These are phyloP conservation scores for Aureobasidium sp. DNA, from an alignment of 2,329 filamentous ascomycete species.

Conservation along the genomic window DNA sequence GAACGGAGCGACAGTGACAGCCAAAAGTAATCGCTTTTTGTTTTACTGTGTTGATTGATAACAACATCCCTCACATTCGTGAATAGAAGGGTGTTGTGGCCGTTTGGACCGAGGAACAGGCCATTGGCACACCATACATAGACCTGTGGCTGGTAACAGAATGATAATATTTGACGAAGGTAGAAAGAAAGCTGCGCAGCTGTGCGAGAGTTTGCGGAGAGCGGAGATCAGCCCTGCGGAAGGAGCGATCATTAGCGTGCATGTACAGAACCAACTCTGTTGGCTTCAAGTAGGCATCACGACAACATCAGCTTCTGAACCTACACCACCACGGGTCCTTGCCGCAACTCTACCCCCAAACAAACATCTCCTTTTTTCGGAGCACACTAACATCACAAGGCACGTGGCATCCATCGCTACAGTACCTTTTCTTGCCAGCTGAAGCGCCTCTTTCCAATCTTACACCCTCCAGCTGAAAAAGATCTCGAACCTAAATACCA, in stretches of 20 bases:
- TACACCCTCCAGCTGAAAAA: background rate
- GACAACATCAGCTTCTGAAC: too few species aligned
- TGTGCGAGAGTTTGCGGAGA: background rate
- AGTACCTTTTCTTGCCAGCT: background rate
- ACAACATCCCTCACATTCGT: background rate
- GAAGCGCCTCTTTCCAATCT: background rate
- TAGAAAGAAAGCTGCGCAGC: background rate
- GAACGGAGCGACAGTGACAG: background rate
- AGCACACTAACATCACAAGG: background rate
- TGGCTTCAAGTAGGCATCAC: too few species aligned
- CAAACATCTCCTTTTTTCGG: conserved; percentile 6
- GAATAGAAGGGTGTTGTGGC: background rate
- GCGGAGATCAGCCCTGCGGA: background rate
- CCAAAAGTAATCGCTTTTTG: background rate
- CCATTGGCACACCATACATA: background rate
- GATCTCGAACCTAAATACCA: background rate
- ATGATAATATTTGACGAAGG: background rate
- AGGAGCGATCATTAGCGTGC: too few species aligned
- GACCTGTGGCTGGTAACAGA: background rate
- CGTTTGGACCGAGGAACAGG: background rate
- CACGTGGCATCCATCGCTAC: background rate
- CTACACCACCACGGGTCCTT: background rate
- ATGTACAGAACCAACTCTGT: too few species aligned
- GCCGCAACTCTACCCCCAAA: background rate
- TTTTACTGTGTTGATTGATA: background rate